Conservation (phyloP, 306 rosid genomes). For the Hippophae rhamnoides region DNA sequence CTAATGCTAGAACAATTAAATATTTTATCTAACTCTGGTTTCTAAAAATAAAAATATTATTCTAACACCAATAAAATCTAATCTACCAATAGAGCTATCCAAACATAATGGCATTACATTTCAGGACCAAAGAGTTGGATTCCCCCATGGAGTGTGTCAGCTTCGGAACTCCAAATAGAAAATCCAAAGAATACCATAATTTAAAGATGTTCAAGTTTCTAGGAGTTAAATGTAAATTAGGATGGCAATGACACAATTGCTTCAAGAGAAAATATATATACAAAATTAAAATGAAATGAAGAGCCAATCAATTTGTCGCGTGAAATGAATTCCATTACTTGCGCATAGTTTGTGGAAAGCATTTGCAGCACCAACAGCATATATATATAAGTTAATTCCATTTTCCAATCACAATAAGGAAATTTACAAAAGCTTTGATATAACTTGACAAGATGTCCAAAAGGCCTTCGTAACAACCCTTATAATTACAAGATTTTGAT, state of each 20-base stretch:
- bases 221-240: background rate
- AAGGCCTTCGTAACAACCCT: conserved; percentile 72
- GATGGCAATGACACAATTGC: conserved; percentile 16
- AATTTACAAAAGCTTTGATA: conserved; percentile 77
- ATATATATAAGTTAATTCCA: conserved; percentile 6
- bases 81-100: too few relatives aligned
- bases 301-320: conserved; percentile 23
- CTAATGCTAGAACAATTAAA: too few relatives aligned
- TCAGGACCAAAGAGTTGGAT: too few relatives aligned
- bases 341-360: conserved; percentile 11
- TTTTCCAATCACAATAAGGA: background rate
- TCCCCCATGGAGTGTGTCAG: too few relatives aligned
- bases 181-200: too few relatives aligned
- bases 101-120: too few relatives aligned
- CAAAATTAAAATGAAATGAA: conserved; percentile 15
- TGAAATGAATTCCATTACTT: conserved; percentile 11
- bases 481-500: conserved; percentile 78
- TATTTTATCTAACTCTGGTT: too few relatives aligned
- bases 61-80: too few relatives aligned
- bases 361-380: too few relatives aligned
- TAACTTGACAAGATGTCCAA: conserved; percentile 83
- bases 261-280: conserved; percentile 18
- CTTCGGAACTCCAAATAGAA: too few relatives aligned
- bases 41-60: too few relatives aligned
- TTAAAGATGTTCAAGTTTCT: too few relatives aligned